These are phyloP conservation scores for Solanum microdontum DNA, from an alignment of 257 asterid species.

Conservation along the genomic window DNA sequence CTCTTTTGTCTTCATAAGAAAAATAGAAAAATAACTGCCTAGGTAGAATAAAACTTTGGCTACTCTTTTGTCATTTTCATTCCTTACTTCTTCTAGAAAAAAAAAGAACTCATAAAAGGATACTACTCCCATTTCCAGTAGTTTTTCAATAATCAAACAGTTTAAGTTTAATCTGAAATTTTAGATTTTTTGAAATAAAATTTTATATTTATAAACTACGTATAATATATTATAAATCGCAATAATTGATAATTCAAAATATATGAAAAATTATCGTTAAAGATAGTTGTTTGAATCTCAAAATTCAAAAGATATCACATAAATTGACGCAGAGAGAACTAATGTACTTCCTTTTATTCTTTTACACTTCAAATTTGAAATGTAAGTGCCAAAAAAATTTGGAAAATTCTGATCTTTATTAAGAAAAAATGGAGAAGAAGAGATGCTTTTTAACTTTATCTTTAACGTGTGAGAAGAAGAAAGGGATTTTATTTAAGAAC, in stretches of 20 bases:
- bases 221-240: no score
- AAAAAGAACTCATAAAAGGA: not conserved
- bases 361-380: not conserved
- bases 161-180: no score
- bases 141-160: no score
- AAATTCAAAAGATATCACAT: no score
- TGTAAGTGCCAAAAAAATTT: not conserved
- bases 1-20: not conserved
- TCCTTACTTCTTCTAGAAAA: not conserved
- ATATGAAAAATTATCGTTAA: no score
- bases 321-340: not conserved
- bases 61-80: not conserved
- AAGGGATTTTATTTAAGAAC: not conserved
- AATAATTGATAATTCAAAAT: no score
- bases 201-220: no score
- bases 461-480: conserved; percentile 32
- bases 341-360: not conserved
- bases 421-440: conserved; percentile 5
- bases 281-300: no score
- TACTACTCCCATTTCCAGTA: not conserved
- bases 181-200: no score
- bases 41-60: not conserved
- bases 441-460: conserved; percentile 55
- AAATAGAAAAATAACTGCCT: not conserved
- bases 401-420: not conserved